Base-by-base conservation (phyloP, 306 rosid species). In the Morella rubra region DNA sequence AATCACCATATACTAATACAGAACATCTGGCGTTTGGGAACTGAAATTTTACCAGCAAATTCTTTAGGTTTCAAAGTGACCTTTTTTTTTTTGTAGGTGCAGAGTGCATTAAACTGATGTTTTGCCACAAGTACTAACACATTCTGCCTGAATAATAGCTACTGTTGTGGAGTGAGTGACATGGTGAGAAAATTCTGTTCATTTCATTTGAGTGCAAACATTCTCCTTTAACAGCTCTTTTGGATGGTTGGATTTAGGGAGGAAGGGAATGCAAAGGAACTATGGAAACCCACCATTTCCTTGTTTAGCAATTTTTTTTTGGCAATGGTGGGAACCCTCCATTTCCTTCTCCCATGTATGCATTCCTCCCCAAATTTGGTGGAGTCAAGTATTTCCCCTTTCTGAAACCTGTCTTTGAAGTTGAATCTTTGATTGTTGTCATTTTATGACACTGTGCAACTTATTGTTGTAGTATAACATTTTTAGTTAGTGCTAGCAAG, bases 21-120 rank as follows among this genome's bases (percentile, higher is more conserved):
- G 18, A 3, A 41, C 3, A 11, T 16, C 7, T 18, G 24, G 41
- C 45, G 13, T 12, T 64, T 5, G 12, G 41, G 6, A 64, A 40
- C 24, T 7, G 70, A 8, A 37, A 40, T 42, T 41, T 41, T n/a
- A 41, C 41, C 27, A 41, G 32, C n/a, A 12, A 16, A 10, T 65
- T 41, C 71, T 65, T 65, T 65, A 60, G 70, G 71, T 41, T 65
- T 65, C 71, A 27, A 27, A 27, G 32, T 27, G 32, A 27, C 32
- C 32, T 27, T 27, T 27, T 27, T 27, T 27, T n/a, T 27, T 27
- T 27, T 27, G 32, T 18, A 8, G 12, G 8, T 11, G 40, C 49
- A 4, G 49, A 42, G 9, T 41, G 47, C 49, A 65, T 65, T 18
- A 65, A 8, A 15, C 50, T 65, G 50, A 65, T 65, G 47, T n/a